Base-by-base conservation (phyloP, 306 rosid species). In the Castanea crenata region DNA sequence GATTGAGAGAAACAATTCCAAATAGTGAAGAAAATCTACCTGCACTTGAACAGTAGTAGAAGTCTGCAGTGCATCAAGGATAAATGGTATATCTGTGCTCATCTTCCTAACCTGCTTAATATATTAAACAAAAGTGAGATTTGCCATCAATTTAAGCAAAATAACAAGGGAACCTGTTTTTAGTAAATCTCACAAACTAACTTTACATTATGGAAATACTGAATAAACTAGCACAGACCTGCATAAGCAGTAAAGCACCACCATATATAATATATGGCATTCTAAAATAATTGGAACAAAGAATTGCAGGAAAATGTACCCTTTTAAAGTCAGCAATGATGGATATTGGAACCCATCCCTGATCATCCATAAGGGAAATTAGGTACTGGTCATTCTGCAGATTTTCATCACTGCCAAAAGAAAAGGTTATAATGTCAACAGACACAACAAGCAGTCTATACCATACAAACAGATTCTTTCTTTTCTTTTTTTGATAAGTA, bases 271-370 rank as follows among this genome's bases (percentile, higher is more conserved):
- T 38, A 57, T 55, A 67, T 44, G 51, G 46, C 68, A 31, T 11
- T 49, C 73, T 32, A 71, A 71, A 32, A 83, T n/a, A 67, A 70
- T 46, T 38, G 68, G 56, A 46, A 77, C 29, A 72, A 34, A 82
- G 68, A 73, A n/a, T 21, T 76, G 65, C 44, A 62, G 51, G 21
- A 29, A 59, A 79, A 75, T 86, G 75, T 86, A 95, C 99, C 96
- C 99, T 91, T 85, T 93, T 95, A 83, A 95, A 95, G 81, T 69
- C 93, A 5, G 98, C 97, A 77, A 95, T 83, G 32, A 55, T 79
- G 54, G 89, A 82, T 81, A 95, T 86, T 58, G 92, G 87, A 79
- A 93, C 97, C 97, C 98, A 91, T 82, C 99, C 99, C 86, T 93
- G 92, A 78, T 86, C 91, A 85, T 95, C 97, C 99, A 95, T 95